Evolutionary conservation across 768 basidiomycete genomes (phyloP), one percentile per base, ranked within the genome.

Genomic region (Stropharia rugosoannulata): DNA sequence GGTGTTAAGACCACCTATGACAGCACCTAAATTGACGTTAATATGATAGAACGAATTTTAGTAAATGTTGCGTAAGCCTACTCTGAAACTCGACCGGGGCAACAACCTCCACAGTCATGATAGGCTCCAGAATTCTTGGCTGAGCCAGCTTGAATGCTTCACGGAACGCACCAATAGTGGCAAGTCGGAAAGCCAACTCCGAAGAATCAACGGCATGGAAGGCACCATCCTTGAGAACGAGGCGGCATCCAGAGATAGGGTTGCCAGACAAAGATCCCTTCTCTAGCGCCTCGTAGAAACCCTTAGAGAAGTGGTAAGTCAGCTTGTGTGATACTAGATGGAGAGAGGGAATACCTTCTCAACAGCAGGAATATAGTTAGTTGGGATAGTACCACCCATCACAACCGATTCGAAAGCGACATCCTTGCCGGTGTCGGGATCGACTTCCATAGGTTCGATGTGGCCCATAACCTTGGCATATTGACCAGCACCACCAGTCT

Each of bases 31-130:
- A 43, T 6, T 58, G 32, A 36, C 16, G n/a, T 41, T 7, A 51
- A 18, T 56, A 13, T 25, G 39, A 41, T 25, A 35, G 22, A 39
- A 15, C 18, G 39, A 16, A 39, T 19, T 1, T 5, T 27, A 29
- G 1, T 10, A 25, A 19, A 45, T 1, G 39, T 18, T 49, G 11
- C 36, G 37, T 45, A 12, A 16, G 75, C 78, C 49, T 68, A 80
- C 90, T 89, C 70, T 99, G 97, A 81, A 98, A 99, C 68, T 99
- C 97, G 11, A 84, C 79, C 2, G 97, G 97, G 0, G 96, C 95
- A 38, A 98, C 88, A 25, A 98, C 93, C 65, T 99, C 96, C 37
- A 99, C 96, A 13, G 84, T 91, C 96, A 99, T 99, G 73, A 98
- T 89, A n/a, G 96, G 96, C 68, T 99, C 96, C 39, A 99, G 75